Percentiles rank a stretch among this genome's conserved stretches.
phyloP scores from a whole-genome alignment of 139 green algal genomes.

The Pseudopediastrum boryanum region DNA sequence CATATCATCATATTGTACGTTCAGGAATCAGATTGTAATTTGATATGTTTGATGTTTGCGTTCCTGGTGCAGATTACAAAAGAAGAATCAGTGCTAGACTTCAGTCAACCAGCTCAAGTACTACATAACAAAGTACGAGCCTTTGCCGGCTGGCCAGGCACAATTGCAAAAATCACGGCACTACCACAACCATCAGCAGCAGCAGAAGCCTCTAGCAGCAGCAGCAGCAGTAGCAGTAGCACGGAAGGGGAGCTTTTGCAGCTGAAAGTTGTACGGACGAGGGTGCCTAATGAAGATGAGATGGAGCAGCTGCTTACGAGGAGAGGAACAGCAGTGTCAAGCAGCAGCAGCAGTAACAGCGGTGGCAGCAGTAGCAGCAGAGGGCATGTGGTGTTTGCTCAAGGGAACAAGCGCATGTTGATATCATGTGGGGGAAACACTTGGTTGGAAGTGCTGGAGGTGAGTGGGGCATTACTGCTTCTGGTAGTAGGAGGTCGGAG shows the following conservation, averaged over 20 bases:
- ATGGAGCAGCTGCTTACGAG: background rate
- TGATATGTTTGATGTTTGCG: too few species aligned
- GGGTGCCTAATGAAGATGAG: background rate
- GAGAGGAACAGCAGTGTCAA: too few species aligned
- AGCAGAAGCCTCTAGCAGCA: background rate
- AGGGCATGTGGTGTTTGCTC: slow-evolving; percentile 28
- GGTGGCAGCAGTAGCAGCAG: background rate
- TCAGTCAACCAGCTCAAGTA: slow-evolving; percentile 53
- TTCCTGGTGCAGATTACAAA: slow-evolving; percentile 53
- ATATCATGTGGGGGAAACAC: slow-evolving; percentile 40
- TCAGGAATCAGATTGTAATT: too few species aligned
- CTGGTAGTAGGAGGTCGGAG: too few species aligned
- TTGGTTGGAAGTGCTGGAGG: slow-evolving; percentile 48
- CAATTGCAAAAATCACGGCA: slow-evolving; percentile 52
- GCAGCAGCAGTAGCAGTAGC: slow-evolving; percentile 5
- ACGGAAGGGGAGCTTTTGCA: slow-evolving; percentile 18
- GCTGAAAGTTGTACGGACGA: slow-evolving; percentile 46
- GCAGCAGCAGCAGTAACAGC: background rate
- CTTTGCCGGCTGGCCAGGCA: slow-evolving; percentile 85
- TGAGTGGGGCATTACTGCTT: too few species aligned
- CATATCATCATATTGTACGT: too few species aligned
- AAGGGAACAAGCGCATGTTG: slow-evolving; percentile 36
- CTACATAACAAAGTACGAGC: slow-evolving; percentile 89
- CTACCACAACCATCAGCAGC: background rate
- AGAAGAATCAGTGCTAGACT: slow-evolving; percentile 80